phyloP scores from a whole-genome alignment of 768 basidiomycete species.

The Lentinula sp. region DNA sequence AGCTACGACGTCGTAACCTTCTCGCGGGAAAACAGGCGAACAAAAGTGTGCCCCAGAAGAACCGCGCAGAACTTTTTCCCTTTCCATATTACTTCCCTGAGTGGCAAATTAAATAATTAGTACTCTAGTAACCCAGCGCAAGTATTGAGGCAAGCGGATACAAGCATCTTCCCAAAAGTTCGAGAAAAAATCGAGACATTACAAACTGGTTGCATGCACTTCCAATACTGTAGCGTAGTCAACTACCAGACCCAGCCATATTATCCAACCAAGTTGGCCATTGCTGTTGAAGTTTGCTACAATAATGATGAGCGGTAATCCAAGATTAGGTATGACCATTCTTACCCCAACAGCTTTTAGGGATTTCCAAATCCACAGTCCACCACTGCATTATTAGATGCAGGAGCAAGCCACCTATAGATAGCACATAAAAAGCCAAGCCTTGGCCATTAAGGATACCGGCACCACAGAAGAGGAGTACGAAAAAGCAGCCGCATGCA shows the following conservation, averaged over 20 bases:
- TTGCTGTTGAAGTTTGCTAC: slow-evolving; percentile 12
- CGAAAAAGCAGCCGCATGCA: slow-evolving; percentile 44
- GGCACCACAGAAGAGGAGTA: slow-evolving; percentile 41
- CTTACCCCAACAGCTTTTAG: slow-evolving; percentile 18
- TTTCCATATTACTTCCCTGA: no score
- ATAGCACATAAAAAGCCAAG: slow-evolving; percentile 19
- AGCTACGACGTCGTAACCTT: no score
- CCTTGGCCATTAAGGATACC: slow-evolving; percentile 52
- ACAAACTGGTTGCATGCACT: background rate
- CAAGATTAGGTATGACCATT: background rate
- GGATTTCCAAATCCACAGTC: slow-evolving; percentile 16
- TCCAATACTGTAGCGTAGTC: slow-evolving; percentile 2
- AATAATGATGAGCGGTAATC: background rate
- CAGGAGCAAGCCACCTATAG: slow-evolving; percentile 17
- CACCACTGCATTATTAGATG: slow-evolving; percentile 20
- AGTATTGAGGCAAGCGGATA: background rate
- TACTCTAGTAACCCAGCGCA: no score
- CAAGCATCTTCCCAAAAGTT: no score
- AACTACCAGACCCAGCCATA: slow-evolving; percentile 10
- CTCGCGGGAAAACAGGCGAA: no score
- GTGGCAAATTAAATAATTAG: background rate
- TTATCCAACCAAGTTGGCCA: slow-evolving; percentile 12
- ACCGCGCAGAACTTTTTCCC: no score
- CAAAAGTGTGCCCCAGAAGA: no score
- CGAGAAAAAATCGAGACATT: no score